Base-by-base conservation (phyloP, 129 eudicot species). In the Saposhnikovia divaricata region DNA sequence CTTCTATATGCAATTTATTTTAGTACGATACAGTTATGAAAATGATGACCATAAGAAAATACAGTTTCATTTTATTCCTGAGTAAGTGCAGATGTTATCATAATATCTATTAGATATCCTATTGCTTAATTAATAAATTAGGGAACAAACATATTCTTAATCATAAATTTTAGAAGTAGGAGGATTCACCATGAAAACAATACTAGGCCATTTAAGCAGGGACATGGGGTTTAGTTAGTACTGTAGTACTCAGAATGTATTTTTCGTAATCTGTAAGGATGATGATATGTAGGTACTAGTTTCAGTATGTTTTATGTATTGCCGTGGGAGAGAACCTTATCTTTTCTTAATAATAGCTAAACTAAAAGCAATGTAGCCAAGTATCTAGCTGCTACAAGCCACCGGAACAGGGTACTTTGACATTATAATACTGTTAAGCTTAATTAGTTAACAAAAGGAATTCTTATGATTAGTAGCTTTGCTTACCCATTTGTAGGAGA, bases 401-500 rank as follows among this genome's bases (percentile, higher is more conserved):
- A 23, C 66, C 13, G 13, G 14, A 59, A 59, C n/a, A 59, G 68
- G 31, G 15, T 34, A n/a, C 68, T n/a, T n/a, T n/a, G 28, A n/a
- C n/a, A 57, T 57, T 11, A 23, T 23, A 59, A 59, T 34, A 34
- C 37, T 59, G 34, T n/a, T 59, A n/a, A n/a, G 68, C 13, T 59
- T 8, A 59, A n/a, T 9, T 59, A 59, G 7, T 8, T 59, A 59
- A 9, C 68, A 59, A 19, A 53, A 18, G 34, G 23, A n/a, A 19
- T 23, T 6, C 65, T 55, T 55, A 21, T 21, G 13, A n/a, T 59
- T 3, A 23, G 28, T 23, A 59, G 55, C 73, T 39, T 9, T 23
- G 7, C 27, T 40, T 27, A 19, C 34, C 40, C 50, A n/a, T 70
- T 39, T 13, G 66, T 81, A 85, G 88, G 84, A 85, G 78, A 82